phyloP scores from a whole-genome alignment of 1,139 yeast species.

The Magnusiomyces paraingens region DNA sequence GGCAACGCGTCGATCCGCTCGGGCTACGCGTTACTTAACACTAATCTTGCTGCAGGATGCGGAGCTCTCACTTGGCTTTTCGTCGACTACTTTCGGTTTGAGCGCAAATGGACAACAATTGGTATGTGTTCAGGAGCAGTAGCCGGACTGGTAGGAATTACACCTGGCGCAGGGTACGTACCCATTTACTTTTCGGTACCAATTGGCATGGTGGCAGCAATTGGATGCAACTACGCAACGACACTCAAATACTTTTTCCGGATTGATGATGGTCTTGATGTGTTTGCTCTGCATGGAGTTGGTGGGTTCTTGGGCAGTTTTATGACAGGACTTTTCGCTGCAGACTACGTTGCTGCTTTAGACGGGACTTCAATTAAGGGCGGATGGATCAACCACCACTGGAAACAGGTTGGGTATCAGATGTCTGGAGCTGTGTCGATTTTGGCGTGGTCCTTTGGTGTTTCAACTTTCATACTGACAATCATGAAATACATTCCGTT shows the following conservation, averaged over 20 bases:
- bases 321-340: constrained; percentile 87
- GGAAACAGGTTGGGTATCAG: constrained; percentile 86
- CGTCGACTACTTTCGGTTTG: constrained; percentile 81
- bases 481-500: constrained; percentile 75
- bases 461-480: constrained; percentile 65
- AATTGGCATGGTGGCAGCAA: constrained; percentile 75
- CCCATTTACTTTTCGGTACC: constrained; percentile 84
- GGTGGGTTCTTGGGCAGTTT: constrained; percentile 86
- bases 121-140: constrained; percentile 92
- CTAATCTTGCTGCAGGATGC: constrained; percentile 84
- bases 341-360: constrained; percentile 80
- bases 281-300: constrained; percentile 87
- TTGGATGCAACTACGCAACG: constrained; percentile 76
- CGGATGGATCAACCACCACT: constrained; percentile 94
- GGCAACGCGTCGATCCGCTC: constrained; percentile 89
- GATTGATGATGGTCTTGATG: constrained; percentile 95
- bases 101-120: constrained; percentile 90
- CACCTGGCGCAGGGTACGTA: constrained; percentile 96
- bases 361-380: constrained; percentile 59
- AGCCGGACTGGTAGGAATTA: constrained; percentile 91
- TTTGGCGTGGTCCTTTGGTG: constrained; percentile 71
- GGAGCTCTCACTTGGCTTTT: constrained; percentile 95
- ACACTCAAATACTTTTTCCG: constrained; percentile 65
- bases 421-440: constrained; percentile 76
- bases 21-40: constrained; percentile 87